Percentiles rank a stretch among this genome's conserved stretches.
These are phyloP conservation scores for Debaryomyces nepalensis DNA, from an alignment of 1,139 yeast species.

Conservation along the genomic window DNA sequence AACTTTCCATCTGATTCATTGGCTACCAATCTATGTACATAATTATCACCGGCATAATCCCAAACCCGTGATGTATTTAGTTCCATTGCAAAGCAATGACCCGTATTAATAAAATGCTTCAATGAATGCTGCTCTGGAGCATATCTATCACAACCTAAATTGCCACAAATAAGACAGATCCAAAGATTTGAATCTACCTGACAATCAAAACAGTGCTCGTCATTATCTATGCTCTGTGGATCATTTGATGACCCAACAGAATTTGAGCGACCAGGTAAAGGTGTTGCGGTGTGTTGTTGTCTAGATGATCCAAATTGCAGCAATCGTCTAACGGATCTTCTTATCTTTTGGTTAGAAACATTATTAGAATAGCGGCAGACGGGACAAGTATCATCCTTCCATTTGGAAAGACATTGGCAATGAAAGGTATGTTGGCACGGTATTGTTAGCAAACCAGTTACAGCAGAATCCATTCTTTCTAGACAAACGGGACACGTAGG, in stretches of 20 bases:
- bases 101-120: slow-evolving; percentile 74
- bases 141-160: slow-evolving; percentile 62
- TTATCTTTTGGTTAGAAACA: slow-evolving; percentile 40
- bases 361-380: slow-evolving; percentile 80
- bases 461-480: slow-evolving; percentile 82
- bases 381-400: slow-evolving; percentile 93
- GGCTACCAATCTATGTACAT: slow-evolving; percentile 84
- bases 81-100: slow-evolving; percentile 95
- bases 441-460: slow-evolving; percentile 83
- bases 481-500: slow-evolving; percentile 96
- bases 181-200: slow-evolving; percentile 36
- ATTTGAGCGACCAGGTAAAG: slow-evolving; percentile 1
- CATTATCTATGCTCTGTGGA: slow-evolving; percentile 3
- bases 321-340: slow-evolving; percentile 39
- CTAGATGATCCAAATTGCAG: slow-evolving; percentile 32
- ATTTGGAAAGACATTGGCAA: slow-evolving; percentile 83
- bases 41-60: slow-evolving; percentile 93
- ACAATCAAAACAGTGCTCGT: slow-evolving; percentile 45
- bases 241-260: slow-evolving; percentile 1
- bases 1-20: slow-evolving; percentile 86
- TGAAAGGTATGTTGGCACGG: slow-evolving; percentile 96
- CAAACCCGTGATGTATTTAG: slow-evolving; percentile 83
- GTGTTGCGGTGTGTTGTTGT: slow-evolving; percentile 6
- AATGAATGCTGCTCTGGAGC: slow-evolving; percentile 83
- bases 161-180: slow-evolving; percentile 54